Percentiles rank a stretch among this genome's conserved stretches.
Conservation (phyloP, 2,329 filamentous ascomycete species). For the Colletotrichum shisoi region DNA sequence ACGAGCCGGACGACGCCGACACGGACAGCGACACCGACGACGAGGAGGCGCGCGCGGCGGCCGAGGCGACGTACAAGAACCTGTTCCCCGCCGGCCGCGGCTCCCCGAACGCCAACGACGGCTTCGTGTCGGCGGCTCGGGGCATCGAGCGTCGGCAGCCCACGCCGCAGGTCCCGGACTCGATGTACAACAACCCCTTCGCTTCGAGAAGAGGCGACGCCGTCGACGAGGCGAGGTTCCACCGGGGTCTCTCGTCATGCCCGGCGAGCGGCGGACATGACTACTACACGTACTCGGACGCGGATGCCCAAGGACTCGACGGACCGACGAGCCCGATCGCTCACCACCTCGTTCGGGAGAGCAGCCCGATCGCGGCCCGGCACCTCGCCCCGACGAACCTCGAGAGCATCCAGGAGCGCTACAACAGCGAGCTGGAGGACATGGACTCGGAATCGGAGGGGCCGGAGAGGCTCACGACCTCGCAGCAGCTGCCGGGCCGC, state of each 20-base stretch:
- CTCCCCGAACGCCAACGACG: neutral
- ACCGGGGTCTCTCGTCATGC: constrained; percentile 1
- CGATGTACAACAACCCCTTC: constrained; percentile 28
- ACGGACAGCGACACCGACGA: constrained; percentile 1
- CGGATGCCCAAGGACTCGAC: neutral
- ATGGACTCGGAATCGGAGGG: constrained; percentile 36
- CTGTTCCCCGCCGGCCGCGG: neutral
- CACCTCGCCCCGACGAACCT: constrained; percentile 10
- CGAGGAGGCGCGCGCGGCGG: constrained; percentile 13
- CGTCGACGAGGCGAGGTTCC: constrained; percentile 10
- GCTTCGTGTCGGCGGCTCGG: neutral
- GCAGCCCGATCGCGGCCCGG: constrained; percentile 12
- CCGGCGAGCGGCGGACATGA: neutral
- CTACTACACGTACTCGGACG: neutral
- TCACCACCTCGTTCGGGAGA: constrained; percentile 9
- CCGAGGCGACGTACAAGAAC: constrained; percentile 5
- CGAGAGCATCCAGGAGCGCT: constrained; percentile 35
- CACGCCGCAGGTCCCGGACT: constrained; percentile 26
- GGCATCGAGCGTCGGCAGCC: constrained; percentile 17
- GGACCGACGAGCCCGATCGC: neutral
- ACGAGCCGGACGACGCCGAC: neutral
- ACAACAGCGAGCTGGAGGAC: constrained; percentile 36
- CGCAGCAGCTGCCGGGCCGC: constrained; percentile 21
- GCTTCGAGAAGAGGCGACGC: neutral
- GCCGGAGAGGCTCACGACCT: constrained; percentile 25